These are phyloP conservation scores for Phytophthora niederhauseri DNA, from an alignment of 352 stramenopile genomes.

Conservation along the genomic window DNA sequence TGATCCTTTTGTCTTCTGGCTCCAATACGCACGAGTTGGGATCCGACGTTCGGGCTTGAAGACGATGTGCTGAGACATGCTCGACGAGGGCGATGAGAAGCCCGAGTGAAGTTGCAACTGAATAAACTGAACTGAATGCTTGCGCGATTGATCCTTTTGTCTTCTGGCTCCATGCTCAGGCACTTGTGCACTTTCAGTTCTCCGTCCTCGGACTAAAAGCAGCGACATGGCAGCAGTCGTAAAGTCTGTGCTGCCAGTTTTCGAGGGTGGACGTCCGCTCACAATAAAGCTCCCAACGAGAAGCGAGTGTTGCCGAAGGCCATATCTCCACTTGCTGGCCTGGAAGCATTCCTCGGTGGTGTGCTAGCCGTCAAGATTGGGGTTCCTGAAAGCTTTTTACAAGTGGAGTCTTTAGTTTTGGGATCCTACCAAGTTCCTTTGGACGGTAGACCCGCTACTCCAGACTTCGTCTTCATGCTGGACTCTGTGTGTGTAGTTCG, in stretches of 20 bases:
- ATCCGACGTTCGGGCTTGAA: too few species aligned
- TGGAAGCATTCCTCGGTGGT: background rate
- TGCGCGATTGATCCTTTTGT: conserved; percentile 8
- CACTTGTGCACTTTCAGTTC: too few species aligned
- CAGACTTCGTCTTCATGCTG: background rate
- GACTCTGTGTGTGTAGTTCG: background rate
- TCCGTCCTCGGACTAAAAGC: too few species aligned
- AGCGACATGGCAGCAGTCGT: background rate
- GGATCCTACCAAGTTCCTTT: background rate
- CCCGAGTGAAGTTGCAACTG: conserved; percentile 27
- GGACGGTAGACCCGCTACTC: background rate
- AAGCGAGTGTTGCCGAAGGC: background rate
- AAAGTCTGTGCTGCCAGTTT: background rate
- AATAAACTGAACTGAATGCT: conserved; percentile 45
- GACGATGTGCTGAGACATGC: too few species aligned
- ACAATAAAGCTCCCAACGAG: background rate
- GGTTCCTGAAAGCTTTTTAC: background rate
- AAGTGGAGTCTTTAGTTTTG: background rate
- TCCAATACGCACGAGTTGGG: too few species aligned
- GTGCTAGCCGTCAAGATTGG: background rate
- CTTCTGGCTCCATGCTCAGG: background rate
- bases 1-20: background rate
- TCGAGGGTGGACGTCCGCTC: background rate
- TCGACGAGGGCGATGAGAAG: conserved; percentile 33
- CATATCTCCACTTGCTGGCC: background rate